Base-by-base conservation (phyloP, 805 yeast species). In the Sugiyamaella smithiae region DNA sequence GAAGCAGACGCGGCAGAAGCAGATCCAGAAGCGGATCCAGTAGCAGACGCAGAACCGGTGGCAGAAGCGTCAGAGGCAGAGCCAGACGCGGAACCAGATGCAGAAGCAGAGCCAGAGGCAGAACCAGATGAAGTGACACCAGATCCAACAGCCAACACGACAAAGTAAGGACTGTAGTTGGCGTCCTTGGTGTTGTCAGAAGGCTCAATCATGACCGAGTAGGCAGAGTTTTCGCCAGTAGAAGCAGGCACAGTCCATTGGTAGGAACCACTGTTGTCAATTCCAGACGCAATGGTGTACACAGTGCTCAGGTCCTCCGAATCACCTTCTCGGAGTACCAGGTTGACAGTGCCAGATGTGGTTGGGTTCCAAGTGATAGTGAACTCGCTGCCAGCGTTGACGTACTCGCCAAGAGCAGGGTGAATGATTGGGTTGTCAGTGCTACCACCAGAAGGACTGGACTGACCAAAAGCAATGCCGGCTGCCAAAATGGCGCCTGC, bases 281-380 rank as follows among this genome's bases (percentile, higher is more conserved):
- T 38, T 33, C 45, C 53, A 4, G 54, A 20, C 11, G 65, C 70
- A 43, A 66, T 60, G 24, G 58, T 55, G 46, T 40, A 25, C 14
- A 58, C 46, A 19, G 57, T 47, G 17, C 31, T 40, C 37, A 66
- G 53, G 46, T 62, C 49, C 35, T 48, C n/a, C 24, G 63, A 52
- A 23, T 51, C 59, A 25, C 68, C 69, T 2, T 43, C 41, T 45
- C 60, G 51, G 20, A 65, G 53, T 37, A 64, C 41, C 33, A 66
- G 53, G 46, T 52, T 52, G 46, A 66, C 60, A 26, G 51, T 55
- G 9, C 52, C 55, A 6, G 36, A 26, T 32, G 63, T 53, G n/a
- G 57, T 44, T 7, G 63, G 59, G 11, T 32, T 46, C 70, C 70
- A 66, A 35, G 58, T 62, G 36, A 66, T 51, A 46, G 52, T 49